A percentile compares a stretch with the other conserved stretches of the same genome.
Evolutionary conservation across 2,329 filamentous ascomycete species (phyloP).

Genomic region (Colletotrichum sp.): DNA sequence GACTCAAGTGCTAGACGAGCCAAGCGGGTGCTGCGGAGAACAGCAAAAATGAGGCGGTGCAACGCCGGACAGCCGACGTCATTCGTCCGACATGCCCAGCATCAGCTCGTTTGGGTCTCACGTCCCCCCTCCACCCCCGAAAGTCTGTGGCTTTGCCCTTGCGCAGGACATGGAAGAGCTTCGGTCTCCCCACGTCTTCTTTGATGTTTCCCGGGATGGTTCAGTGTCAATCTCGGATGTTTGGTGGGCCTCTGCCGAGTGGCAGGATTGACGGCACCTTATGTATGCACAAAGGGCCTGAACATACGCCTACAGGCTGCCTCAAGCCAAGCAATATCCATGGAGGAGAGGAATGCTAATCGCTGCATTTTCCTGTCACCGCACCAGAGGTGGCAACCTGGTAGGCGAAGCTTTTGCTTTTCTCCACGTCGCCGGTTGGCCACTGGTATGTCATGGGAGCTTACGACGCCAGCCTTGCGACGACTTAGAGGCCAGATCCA

Average conservation of each 20-base stretch:
- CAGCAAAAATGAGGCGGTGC: slow-evolving; percentile 14
- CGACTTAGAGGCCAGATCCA: slow-evolving; percentile 15
- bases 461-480: slow-evolving; percentile 21
- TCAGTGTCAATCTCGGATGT: slow-evolving; percentile 1
- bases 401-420: slow-evolving; percentile 8
- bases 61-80: slow-evolving; percentile 12
- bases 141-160: neutral
- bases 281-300: neutral
- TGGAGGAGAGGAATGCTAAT: neutral
- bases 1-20: neutral
- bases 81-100: slow-evolving; percentile 12
- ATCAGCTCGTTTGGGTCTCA: neutral
- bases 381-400: neutral
- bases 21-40: neutral
- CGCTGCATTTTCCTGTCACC: neutral
- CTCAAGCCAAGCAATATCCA: slow-evolving; percentile 10
- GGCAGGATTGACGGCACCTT: slow-evolving; percentile 1
- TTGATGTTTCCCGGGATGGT: neutral
- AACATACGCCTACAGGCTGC: neutral
- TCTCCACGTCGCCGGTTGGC: slow-evolving; percentile 3
- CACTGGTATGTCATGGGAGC: slow-evolving; percentile 4
- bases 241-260: slow-evolving; percentile 4
- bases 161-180: slow-evolving; percentile 1
- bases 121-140: neutral
- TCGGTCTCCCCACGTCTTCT: neutral